phyloP scores from a whole-genome alignment of 1,139 yeast genomes.

The Wickerhamomyces sp. region DNA sequence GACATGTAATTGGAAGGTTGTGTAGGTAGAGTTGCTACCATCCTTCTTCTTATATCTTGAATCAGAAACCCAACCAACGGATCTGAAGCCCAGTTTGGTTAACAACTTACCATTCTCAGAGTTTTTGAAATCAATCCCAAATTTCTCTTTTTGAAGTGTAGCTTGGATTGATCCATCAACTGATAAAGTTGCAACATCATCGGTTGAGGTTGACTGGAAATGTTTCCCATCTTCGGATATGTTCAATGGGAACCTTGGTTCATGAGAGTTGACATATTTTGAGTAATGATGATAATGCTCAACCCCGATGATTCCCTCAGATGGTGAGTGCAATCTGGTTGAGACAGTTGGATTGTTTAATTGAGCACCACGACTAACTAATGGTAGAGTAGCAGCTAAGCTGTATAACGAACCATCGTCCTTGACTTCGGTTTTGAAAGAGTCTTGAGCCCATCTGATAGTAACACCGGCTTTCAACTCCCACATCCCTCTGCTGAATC shows the following conservation, averaged over 20 bases:
- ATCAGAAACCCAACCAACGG: slow-evolving; percentile 19
- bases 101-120: slow-evolving; percentile 8
- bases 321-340: slow-evolving; percentile 13
- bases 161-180: slow-evolving; percentile 10
- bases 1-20: slow-evolving; percentile 17
- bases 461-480: slow-evolving; percentile 15
- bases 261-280: slow-evolving; percentile 12
- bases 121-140: slow-evolving; percentile 15
- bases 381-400: slow-evolving; percentile 9
- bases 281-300: slow-evolving; percentile 20
- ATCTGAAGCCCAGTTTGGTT: slow-evolving; percentile 19
- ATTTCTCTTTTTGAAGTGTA: slow-evolving; percentile 14
- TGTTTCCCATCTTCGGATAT: slow-evolving; percentile 1
- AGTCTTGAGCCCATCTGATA: slow-evolving; percentile 16
- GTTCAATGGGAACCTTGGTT: slow-evolving; percentile 14
- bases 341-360: slow-evolving; percentile 19
- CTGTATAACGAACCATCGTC: slow-evolving; percentile 13
- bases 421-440: slow-evolving; percentile 14
- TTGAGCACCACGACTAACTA: slow-evolving; percentile 12
- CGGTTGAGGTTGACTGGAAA: slow-evolving; percentile 2
- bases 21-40: slow-evolving; percentile 10
- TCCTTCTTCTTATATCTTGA: slow-evolving; percentile 6
- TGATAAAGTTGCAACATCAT: slow-evolving; percentile 4
- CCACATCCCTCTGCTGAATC: slow-evolving; percentile 20
- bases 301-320: slow-evolving; percentile 15